Base-by-base conservation (phyloP, 805 yeast genomes). In the Gaillardinia entomophila region DNA sequence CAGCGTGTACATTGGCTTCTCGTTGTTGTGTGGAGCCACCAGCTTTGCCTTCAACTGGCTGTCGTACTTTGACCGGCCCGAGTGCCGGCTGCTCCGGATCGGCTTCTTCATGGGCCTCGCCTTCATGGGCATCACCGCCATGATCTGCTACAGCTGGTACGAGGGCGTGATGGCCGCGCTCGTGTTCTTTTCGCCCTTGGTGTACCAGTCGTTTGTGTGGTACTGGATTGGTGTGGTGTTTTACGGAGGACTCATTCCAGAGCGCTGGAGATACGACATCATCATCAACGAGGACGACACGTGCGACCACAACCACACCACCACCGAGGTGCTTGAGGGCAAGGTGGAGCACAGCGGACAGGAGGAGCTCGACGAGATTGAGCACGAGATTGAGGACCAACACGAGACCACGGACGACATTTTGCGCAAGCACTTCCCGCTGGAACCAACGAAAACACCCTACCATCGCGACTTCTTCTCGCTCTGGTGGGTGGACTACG, bases 11-110 rank as follows among this genome's bases (percentile, higher is more conserved):
- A 73, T 87, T 54, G 26, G 65, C 1, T 66, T 80, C 43, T 82
- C 96, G 1, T 51, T 76, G 1, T 24, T 73, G 2, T 75, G 88
- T 35, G 96, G 97, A 3, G 32, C 67, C 2, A 55, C 76, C 13
- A 97, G 97, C 1, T 73, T 86, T 18, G 53, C 69, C 12, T 77
- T 90, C 63, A 86, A 92, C 35, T 90, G 97, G 96, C 77, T 88
- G n/a, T 90, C 95, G 3, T 71, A 66, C 43, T 90, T 92, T 56
- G 97, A 92, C 56, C 72, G 75, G 35, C 95, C 96, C 3, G 94
- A 86, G 49, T 77, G 86, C 40, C 70, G 95, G 40, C 78, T 82
- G 4, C 60, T 86, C 35, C 68, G 97, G 43, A 85, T 92, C 36
- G 67, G 75, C 10, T 90, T 90, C 45, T 90, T 86, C 55, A 67